These are phyloP conservation scores for Coriaria nepalensis DNA, from an alignment of 306 rosid genomes.

Conservation along the genomic window DNA sequence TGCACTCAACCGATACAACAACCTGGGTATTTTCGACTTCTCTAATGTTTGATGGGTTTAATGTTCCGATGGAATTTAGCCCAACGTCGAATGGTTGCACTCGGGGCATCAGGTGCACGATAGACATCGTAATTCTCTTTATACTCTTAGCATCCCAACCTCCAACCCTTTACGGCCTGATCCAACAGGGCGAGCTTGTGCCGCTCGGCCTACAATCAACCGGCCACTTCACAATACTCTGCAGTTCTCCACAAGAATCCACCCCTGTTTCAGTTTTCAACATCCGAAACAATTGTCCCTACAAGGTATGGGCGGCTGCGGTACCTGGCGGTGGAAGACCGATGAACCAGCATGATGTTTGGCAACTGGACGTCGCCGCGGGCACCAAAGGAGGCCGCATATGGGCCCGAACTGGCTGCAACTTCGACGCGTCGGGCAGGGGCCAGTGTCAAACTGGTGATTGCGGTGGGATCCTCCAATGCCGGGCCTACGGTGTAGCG, in stretches of 20 bases:
- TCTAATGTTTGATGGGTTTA: no score
- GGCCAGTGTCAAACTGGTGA: constrained; percentile 20
- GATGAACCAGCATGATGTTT: constrained; percentile 4
- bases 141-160: no score
- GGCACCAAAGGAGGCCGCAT: constrained; percentile 11
- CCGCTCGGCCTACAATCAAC: no score
- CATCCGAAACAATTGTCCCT: constrained; percentile 14
- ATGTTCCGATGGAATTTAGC: no score
- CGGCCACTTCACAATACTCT: no score
- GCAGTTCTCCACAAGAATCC: no score
- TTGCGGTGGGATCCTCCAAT: constrained; percentile 16
- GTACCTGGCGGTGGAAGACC: constrained; percentile 19
- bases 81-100: no score
- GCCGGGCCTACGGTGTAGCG: constrained; percentile 13
- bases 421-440: constrained; percentile 6
- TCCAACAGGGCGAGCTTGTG: no score
- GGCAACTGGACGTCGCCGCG: constrained; percentile 13
- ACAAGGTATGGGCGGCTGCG: constrained; percentile 21
- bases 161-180: no score
- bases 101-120: no score
- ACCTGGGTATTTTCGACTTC: constrained; percentile 14
- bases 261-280: no score
- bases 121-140: no score
- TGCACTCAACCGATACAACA: constrained; percentile 11
- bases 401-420: constrained; percentile 17